Percentiles rank a stretch among this genome's conserved stretches.
These are phyloP conservation scores for Penicillium sp. DNA, from an alignment of 2,329 filamentous ascomycete species.

Conservation along the genomic window DNA sequence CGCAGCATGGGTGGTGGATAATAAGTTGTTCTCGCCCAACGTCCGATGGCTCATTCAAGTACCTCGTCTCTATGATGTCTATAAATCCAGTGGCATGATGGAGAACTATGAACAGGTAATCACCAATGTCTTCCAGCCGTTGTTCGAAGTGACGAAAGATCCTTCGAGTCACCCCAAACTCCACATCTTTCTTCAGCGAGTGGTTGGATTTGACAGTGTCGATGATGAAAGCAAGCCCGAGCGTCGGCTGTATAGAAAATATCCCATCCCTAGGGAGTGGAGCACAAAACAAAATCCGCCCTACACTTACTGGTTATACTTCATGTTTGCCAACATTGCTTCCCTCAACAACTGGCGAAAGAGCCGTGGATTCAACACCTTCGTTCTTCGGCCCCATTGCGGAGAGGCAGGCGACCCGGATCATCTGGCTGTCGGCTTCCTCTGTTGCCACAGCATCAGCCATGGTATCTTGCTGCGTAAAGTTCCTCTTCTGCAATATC, in stretches of 20 bases:
- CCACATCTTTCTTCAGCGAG: constrained; percentile 89
- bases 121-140: constrained; percentile 84
- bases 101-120: constrained; percentile 87
- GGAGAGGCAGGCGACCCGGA: constrained; percentile 97
- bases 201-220: constrained; percentile 95
- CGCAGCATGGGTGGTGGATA: constrained; percentile 94
- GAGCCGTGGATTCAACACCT: constrained; percentile 91
- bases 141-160: constrained; percentile 91
- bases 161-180: constrained; percentile 86
- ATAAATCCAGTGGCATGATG: constrained; percentile 86
- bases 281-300: constrained; percentile 91
- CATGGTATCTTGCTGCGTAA: constrained; percentile 91
- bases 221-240: constrained; percentile 98
- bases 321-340: constrained; percentile 88
- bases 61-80: constrained; percentile 90
- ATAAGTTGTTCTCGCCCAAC: constrained; percentile 97
- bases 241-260: constrained; percentile 90
- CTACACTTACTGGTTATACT: constrained; percentile 99
- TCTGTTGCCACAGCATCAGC: constrained; percentile 95
- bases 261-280: constrained; percentile 86
- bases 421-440: constrained; percentile 83
- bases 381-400: constrained; percentile 88
- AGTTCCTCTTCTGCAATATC: constrained; percentile 89
- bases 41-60: constrained; percentile 97
- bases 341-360: constrained; percentile 91